Evolutionary conservation across 2,329 filamentous ascomycete species (phyloP), one percentile per base, ranked within the genome.

Genomic region (Botrytis squamosa): DNA sequence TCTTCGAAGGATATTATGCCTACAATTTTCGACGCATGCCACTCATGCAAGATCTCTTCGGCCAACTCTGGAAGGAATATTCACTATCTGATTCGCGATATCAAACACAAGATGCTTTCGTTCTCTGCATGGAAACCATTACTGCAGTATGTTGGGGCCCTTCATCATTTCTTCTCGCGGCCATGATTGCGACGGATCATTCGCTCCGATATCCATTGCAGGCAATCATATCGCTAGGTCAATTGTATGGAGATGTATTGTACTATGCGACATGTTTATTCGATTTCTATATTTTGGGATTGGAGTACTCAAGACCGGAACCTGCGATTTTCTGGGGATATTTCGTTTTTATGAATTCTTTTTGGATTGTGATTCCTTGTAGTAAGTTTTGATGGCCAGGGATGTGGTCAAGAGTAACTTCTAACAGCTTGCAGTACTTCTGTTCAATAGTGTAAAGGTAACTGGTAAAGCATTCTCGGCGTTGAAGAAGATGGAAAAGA

Each of bases 51-150:
- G 81, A 84, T 76, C 77, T 88, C 57, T 85, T 88, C 60, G 86
- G 84, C n/a, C 86, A 89, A 79, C 82, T 88, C 1, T 88, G 87
- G 87, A 89, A 88, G 77, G 87, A 88, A 76, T 88, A 88, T 80
- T 84, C 87, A 4, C 83, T 88, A 46, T 87, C 86, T 10, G 87
- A 88, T 79, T 88, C 86, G 4, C 84, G 87, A 75, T 89, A 88
- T 78, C 81, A 88, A 59, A 86, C 84, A 1, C 82, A 82, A 29
- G 86, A 88, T 77, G 78, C 85, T 33, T 88, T 88, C 76, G 80
- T 87, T n/a, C 82, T 88, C 40, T 84, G 83, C 77, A 88, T 88
- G 85, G 87, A 89, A 79, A 81, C 84, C 72, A 79, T 88, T 72
- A 88, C 87, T 3, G 86, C 86, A 42, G 77, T 82, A 55, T 74